Conservation (phyloP, 163 green algal species). For the Picocystis sp. region DNA sequence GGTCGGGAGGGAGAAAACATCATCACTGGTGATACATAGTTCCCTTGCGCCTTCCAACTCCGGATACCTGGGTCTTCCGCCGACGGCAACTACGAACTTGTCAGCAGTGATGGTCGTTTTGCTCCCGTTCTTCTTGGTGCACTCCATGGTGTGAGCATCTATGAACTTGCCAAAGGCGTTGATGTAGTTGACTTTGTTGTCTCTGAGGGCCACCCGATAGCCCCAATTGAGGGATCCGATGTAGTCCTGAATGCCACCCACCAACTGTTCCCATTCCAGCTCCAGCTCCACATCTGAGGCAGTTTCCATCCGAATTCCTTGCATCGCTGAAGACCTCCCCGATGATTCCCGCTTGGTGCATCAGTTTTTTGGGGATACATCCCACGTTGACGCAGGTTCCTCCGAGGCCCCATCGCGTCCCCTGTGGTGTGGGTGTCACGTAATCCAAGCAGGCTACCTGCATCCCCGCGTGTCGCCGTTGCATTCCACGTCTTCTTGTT, state of each 20-base stretch:
- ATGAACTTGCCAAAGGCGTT: constrained; percentile 31
- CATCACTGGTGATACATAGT: constrained; percentile 29
- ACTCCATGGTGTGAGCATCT: constrained; percentile 33
- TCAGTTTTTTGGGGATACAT: constrained; percentile 50
- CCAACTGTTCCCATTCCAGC: constrained; percentile 20
- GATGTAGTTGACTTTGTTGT: constrained; percentile 31
- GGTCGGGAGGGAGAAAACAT: constrained; percentile 23
- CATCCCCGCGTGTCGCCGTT: constrained; percentile 1
- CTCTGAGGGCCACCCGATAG: constrained; percentile 31
- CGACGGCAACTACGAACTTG: constrained; percentile 27
- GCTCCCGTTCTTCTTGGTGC: constrained; percentile 25
- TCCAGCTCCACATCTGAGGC: constrained; percentile 7
- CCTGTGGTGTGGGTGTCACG: constrained; percentile 24
- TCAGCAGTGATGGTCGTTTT: constrained; percentile 14
- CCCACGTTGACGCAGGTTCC: constrained; percentile 47
- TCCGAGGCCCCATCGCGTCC: constrained; percentile 31
- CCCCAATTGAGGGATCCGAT: constrained; percentile 41
- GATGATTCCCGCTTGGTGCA: constrained; percentile 34
- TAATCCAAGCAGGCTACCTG: constrained; percentile 27
- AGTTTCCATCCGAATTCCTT: constrained; percentile 30
- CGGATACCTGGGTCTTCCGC: constrained; percentile 23
- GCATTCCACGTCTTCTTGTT: not conserved
- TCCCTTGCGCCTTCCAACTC: constrained; percentile 19
- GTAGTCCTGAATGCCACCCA: constrained; percentile 32
- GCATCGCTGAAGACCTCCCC: constrained; percentile 33